Evolutionary conservation across 2,329 filamentous ascomycete species (phyloP).

Genomic region (Aspergillus spinulosporus): DNA sequence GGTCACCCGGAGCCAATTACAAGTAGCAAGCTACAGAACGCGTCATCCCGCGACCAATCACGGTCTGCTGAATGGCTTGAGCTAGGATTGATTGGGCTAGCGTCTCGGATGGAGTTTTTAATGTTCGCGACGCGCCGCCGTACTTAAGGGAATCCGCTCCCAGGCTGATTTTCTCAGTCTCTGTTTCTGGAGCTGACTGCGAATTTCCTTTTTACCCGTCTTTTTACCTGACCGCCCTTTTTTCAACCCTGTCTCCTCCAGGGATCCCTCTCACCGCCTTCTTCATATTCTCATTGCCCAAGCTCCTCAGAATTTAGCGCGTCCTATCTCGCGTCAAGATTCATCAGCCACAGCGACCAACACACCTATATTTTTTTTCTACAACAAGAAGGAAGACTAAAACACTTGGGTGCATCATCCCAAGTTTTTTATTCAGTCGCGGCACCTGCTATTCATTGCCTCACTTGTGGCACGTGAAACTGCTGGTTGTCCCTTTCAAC

Average conservation of each 20-base stretch:
- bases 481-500: slow-evolving; percentile 17
- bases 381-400: slow-evolving; percentile 1
- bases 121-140: slow-evolving; percentile 34
- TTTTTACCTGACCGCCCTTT: slow-evolving; percentile 20
- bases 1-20: slow-evolving; percentile 27
- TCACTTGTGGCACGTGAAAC: slow-evolving; percentile 20
- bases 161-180: slow-evolving; percentile 40
- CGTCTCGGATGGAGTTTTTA: slow-evolving; percentile 36
- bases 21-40: slow-evolving; percentile 21
- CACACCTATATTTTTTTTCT: slow-evolving; percentile 14
- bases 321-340: slow-evolving; percentile 26
- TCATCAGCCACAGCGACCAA: slow-evolving; percentile 21
- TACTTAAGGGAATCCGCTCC: slow-evolving; percentile 47
- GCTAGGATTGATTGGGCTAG: slow-evolving; percentile 37
- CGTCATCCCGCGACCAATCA: slow-evolving; percentile 35
- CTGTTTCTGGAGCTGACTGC: slow-evolving; percentile 40
- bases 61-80: slow-evolving; percentile 29
- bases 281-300: slow-evolving; percentile 17
- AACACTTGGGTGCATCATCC: slow-evolving; percentile 6
- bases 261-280: slow-evolving; percentile 9
- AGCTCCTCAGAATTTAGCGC: slow-evolving; percentile 20
- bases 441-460: slow-evolving; percentile 17
- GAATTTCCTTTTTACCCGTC: slow-evolving; percentile 22
- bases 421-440: slow-evolving; percentile 12
- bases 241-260: slow-evolving; percentile 6